phyloP scores from a whole-genome alignment of 2,329 filamentous ascomycete genomes.

The Tolypocladium inflatum region DNA sequence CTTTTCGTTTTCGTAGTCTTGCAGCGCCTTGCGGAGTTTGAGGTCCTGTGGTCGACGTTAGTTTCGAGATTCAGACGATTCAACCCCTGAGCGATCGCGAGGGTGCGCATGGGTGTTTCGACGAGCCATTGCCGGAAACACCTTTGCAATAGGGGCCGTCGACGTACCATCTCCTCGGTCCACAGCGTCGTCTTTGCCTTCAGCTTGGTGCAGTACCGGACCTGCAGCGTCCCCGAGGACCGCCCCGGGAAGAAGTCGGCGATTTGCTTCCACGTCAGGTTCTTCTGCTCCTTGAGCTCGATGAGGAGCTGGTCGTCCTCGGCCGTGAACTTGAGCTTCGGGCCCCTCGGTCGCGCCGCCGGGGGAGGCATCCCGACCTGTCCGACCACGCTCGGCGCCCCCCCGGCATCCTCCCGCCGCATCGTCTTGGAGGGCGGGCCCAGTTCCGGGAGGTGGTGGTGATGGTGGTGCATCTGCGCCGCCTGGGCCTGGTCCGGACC shows the following conservation, averaged over 20 bases:
- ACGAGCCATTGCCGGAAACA: background rate
- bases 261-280: constrained; percentile 95
- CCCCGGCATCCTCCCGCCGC: constrained; percentile 47
- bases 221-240: constrained; percentile 83
- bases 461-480: constrained; percentile 57
- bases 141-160: background rate
- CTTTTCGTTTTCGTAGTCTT: constrained; percentile 83
- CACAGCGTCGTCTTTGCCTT: constrained; percentile 90
- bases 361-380: constrained; percentile 80
- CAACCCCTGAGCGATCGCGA: too few relatives aligned
- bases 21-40: constrained; percentile 65
- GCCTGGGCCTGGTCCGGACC: background rate
- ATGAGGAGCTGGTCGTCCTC: constrained; percentile 85
- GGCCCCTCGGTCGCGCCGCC: constrained; percentile 70
- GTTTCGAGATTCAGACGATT: background rate
- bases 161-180: constrained; percentile 82
- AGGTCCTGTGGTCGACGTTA: constrained; percentile 48
- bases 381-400: constrained; percentile 77
- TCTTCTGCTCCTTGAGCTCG: constrained; percentile 89
- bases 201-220: constrained; percentile 89
- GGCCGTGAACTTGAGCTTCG: constrained; percentile 88
- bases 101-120: background rate
- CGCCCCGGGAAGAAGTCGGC: constrained; percentile 90
- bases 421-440: constrained; percentile 60
- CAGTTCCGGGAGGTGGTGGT: constrained; percentile 69